Base-by-base conservation (phyloP, 2,329 filamentous ascomycete species). In the Hypoxylon sp. region DNA sequence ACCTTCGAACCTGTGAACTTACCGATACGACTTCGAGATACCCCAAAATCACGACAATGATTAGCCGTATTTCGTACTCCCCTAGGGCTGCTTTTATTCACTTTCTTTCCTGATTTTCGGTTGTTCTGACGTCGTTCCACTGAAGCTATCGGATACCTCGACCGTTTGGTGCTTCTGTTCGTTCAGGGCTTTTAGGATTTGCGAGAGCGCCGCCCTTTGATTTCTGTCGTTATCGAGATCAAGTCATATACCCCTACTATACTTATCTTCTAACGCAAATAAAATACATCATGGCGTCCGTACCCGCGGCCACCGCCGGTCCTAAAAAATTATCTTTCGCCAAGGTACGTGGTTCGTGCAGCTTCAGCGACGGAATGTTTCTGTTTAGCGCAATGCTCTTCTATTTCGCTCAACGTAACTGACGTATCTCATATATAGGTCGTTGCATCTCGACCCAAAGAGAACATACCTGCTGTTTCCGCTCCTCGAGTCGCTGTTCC, bases 61-160 rank as follows among this genome's bases (percentile, higher is more conserved):
- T 75, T 76, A 76, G 72, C 76, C 71, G 73, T 71, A 74, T 73
- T 71, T 70, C 69, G 64, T 72, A 72, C 69, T 75, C 73, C 69
- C 73, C 72, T 69, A 74, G 75, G 78, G 73, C 73, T 74, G 77
- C 73, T 70, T 73, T 77, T 73, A 78, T 79, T 73, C 74, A 75
- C 74, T 78, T 76, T 72, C 71, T 75, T 77, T 77, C 73, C 74
- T 82, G 76, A 82, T 75, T 76, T 73, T 61, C 63, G 64, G 64
- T 63, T 53, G 45, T 48, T 51, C 59, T 51, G 48, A 54, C 49
- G 57, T 61, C 51, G 46, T 62, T 55, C 44, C 57, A 52, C 41
- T 49, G 54, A 58, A 56, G 38, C 50, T 32, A 52, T 52, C 36
- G 55, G 48, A 57, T 38, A 49, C 41, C 47, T 55, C 57, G 54